Evolutionary conservation across 2,329 filamentous ascomycete genomes (phyloP).

Genomic region (Aspergillus glaucus): DNA sequence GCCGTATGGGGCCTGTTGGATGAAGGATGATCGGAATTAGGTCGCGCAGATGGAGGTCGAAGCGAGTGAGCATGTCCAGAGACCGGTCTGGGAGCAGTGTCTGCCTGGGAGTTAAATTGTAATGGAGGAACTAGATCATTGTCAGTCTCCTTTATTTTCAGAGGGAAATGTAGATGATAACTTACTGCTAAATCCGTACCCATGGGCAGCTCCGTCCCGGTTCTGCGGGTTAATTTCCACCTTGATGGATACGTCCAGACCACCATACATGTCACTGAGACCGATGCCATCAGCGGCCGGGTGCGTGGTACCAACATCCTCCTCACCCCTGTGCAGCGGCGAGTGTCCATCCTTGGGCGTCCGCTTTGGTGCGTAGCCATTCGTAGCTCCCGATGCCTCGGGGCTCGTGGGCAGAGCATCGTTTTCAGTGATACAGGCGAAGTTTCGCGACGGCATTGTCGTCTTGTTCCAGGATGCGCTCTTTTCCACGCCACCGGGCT

Average conservation of each 20-base stretch:
- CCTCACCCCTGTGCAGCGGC: conserved; percentile 68
- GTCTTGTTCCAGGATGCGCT: conserved; percentile 70
- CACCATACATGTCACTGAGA: conserved; percentile 33
- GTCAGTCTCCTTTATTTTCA: conserved; percentile 1
- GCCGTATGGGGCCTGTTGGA: conserved; percentile 1
- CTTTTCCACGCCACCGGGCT: conserved; percentile 54
- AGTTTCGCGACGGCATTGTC: conserved; percentile 70
- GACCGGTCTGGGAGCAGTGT: conserved; percentile 5
- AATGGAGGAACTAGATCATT: conserved; percentile 15
- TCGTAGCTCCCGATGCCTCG: conserved; percentile 8
- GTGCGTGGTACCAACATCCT: conserved; percentile 71
- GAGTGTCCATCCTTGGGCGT: conserved; percentile 58
- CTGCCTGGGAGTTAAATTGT: conserved; percentile 7
- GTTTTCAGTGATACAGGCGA: conserved; percentile 56
- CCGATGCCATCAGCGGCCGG: conserved; percentile 55
- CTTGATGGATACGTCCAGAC: conserved; percentile 40
- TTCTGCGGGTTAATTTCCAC: conserved; percentile 44
- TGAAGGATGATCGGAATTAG: conserved; percentile 10
- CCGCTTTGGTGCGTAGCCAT: conserved; percentile 23
- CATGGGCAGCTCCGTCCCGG: conserved; percentile 36
- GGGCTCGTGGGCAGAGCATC: conserved; percentile 21
- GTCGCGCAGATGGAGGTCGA: conserved; percentile 7
- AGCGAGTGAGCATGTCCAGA: conserved; percentile 6
- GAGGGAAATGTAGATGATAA: conserved; percentile 4
- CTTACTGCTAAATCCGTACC: conserved; percentile 46